Base-by-base conservation (phyloP, 1,284 basidiomycete species). In the Boletellus deceptivus region DNA sequence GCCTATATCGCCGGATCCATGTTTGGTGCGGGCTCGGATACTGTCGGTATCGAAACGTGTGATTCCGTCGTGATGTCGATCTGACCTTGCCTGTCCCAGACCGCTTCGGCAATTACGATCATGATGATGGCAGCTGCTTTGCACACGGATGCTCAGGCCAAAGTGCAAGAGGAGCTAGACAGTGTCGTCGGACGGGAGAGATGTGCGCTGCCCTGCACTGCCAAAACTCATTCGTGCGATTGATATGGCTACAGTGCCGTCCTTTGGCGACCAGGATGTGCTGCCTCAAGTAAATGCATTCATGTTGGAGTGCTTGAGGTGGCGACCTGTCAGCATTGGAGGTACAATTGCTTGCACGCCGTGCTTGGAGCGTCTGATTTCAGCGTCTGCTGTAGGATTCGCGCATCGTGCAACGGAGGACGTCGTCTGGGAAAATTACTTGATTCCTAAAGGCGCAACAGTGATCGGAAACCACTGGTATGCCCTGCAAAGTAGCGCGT, bases 11-110 rank as follows among this genome's bases (percentile, higher is more conserved):
- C 80, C 1, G 82, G 83, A 0, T 74, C 75, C 8, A 77, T 84
- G 72, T 84, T 83, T 51, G 79, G 79, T 29, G 82, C 82, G 8
- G 81, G 82, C 2, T 76, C 77, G 0, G 82, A 82, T 52, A 83
- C 81, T 4, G 74, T 74, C 14, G 29, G 66, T 53, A 16, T 38
- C 33, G 31, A 31, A 34, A n/a, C 16, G 29, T 16, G 31, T 29
- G 20, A 13, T 11, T 3, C 24, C n/a, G 14, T 14, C 2, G 3
- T 24, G 14, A 20, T 16, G 38, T 9, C 5, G 25, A 27, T 10
- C 14, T 33, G 13, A 40, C 18, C 3, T 24, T 31, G 36, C 8
- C 10, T n/a, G 33, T 34, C 33, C 22, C 49, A 76, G 64, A 82
- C 79, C 1, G 76, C 78, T 4, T 74, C 77, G 4, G 83, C 78